Evolutionary conservation across 1,139 yeast species (phyloP), one percentile per base, ranked within the genome.

Genomic region (Pichia inconspicua): DNA sequence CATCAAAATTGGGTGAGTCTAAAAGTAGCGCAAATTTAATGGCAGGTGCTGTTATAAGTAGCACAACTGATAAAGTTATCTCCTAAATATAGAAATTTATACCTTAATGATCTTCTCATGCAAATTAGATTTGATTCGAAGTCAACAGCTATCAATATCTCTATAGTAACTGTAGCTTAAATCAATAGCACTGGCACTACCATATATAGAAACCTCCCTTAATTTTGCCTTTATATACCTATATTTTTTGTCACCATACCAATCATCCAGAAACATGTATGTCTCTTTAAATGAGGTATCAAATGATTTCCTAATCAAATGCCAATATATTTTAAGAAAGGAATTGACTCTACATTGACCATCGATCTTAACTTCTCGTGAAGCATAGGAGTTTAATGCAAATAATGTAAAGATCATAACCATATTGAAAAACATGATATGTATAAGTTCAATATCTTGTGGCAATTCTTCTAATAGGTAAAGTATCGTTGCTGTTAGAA

Each of bases 1-100:
- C 94, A 0, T 80, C 87, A 28, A 85, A 82, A 58, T 72, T 84
- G 52, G 94, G 94, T 8, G 92, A 84, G 56, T 62, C 69, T 12
- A 54, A 48, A 12, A 58, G 58, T 44, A 53, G 56, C 27, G 47
- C 59, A 4, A 59, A 62, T 50, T 48, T 55, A 25, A 59, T 65
- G 58, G 63, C 60, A 11, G 68, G 69, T 32, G 62, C 59, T 32
- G 63, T 65, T 32, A 64, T 65, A 30, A 59, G 58, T 47, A 61
- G 58, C 41, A 48, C 48, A 12, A 53, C 54, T 12, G 53, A 53
- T 37, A 48, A 47, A 30, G 49, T 53, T 19, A 48, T 51, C 5
- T 34, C 37, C 19, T 34, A 15, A 17, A 15, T 30, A 30, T 12
- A 30, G 34, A 30, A 30, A 30, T 12, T 30, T 12, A 30, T 30